These are phyloP conservation scores for Prunus dulcis DNA, from an alignment of 306 rosid species.

Conservation along the genomic window DNA sequence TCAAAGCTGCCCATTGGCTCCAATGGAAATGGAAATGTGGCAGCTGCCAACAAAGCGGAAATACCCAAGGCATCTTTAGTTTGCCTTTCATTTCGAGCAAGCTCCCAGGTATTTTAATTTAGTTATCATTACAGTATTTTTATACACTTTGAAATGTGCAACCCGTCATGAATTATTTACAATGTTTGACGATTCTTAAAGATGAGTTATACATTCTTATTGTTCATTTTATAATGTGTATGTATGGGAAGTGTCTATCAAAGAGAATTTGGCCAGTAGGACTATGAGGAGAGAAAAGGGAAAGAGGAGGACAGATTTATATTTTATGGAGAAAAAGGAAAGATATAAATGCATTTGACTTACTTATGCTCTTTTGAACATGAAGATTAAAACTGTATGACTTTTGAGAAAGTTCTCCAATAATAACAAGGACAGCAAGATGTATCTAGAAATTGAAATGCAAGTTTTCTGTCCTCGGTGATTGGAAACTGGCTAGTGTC, in stretches of 20 bases:
- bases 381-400: background rate
- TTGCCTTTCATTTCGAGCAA: conserved; percentile 84
- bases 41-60: conserved; percentile 29
- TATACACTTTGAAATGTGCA: background rate
- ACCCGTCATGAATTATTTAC: background rate
- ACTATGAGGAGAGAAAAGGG: background rate
- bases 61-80: conserved; percentile 63
- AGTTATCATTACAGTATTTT: background rate
- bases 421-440: background rate
- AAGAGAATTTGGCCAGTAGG: too few relatives aligned
- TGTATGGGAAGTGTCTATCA: background rate
- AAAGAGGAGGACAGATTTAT: background rate
- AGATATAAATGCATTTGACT: background rate
- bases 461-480: too few relatives aligned
- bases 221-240: background rate
- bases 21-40: conserved; percentile 31
- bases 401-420: background rate
- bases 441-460: background rate
- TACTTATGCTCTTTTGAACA: background rate
- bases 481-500: background rate
- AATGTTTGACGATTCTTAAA: background rate
- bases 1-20: conserved; percentile 61
- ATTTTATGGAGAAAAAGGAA: background rate
- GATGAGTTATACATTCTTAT: background rate
- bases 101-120: conserved; percentile 53